Evolutionary conservation across 495 filamentous ascomycete genomes (phyloP).

Genomic region (Polyplosphaeria fusca): DNA sequence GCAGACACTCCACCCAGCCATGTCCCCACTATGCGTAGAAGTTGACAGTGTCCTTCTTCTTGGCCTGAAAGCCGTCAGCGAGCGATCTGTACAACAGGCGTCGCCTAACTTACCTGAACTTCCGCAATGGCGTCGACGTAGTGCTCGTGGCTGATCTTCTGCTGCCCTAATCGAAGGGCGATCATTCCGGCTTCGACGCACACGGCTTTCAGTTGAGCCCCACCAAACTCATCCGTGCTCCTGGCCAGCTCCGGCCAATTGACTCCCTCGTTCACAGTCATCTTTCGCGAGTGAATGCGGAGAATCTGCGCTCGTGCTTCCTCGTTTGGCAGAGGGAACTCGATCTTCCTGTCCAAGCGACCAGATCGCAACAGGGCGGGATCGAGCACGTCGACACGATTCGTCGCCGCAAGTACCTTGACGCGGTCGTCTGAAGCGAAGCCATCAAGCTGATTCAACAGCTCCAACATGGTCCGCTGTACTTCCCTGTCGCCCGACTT

Average conservation of each 20-base stretch:
- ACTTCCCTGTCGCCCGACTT: constrained; percentile 98
- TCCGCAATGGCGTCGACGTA: constrained; percentile 98
- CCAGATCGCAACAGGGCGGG: constrained; percentile 91
- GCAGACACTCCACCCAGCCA: neutral
- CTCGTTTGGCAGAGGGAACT: constrained; percentile 99
- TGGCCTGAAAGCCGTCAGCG: constrained; percentile 46
- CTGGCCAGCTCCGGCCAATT: constrained; percentile 96
- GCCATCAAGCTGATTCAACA: constrained; percentile 97
- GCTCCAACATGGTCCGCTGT: constrained; percentile 97
- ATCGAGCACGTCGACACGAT: constrained; percentile 96
- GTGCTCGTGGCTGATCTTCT: constrained; percentile 95
- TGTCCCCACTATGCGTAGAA: constrained; percentile 32
- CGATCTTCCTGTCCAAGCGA: constrained; percentile 96
- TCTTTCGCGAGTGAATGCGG: constrained; percentile 95
- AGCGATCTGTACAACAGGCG: neutral
- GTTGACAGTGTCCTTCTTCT: constrained; percentile 86
- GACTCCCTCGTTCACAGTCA: constrained; percentile 89
- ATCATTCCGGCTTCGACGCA: constrained; percentile 99
- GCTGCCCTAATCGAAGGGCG: constrained; percentile 84
- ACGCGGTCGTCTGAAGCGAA: constrained; percentile 99
- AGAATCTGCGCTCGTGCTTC: constrained; percentile 96
- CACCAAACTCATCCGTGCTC: constrained; percentile 98
- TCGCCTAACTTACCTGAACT: constrained; percentile 60
- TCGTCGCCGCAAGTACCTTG: constrained; percentile 97
- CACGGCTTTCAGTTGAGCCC: constrained; percentile 95